These are phyloP conservation scores for Zygoascus bituminiphila DNA, from an alignment of 805 yeast species.

Conservation along the genomic window DNA sequence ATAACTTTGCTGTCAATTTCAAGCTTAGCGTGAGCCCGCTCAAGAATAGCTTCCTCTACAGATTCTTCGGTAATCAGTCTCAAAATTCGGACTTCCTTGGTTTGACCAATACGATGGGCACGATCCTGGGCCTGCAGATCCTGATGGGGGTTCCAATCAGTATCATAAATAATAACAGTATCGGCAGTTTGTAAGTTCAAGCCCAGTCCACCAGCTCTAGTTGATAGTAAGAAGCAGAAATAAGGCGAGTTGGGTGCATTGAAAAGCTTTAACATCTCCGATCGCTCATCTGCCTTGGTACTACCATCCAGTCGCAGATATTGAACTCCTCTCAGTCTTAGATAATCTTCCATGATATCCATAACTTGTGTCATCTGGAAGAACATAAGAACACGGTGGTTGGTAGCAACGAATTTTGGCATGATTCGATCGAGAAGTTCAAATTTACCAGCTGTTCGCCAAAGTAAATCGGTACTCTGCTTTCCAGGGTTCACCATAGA, in stretches of 20 bases:
- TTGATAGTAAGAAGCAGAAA: constrained; percentile 79
- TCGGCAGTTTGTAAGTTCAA: constrained; percentile 94
- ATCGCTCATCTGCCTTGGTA: constrained; percentile 93
- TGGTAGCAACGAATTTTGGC: constrained; percentile 77
- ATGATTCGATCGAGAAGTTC: constrained; percentile 81
- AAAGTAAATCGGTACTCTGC: constrained; percentile 63
- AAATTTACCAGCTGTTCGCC: constrained; percentile 95
- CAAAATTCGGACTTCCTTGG: constrained; percentile 89
- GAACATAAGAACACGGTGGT: constrained; percentile 85
- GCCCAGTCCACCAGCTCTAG: constrained; percentile 98
- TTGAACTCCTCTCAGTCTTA: constrained; percentile 60
- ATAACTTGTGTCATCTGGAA: constrained; percentile 98
- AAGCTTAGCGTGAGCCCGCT: constrained; percentile 83
- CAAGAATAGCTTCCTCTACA: constrained; percentile 88
- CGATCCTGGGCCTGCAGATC: constrained; percentile 98
- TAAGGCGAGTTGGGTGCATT: constrained; percentile 81
- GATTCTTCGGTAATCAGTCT: constrained; percentile 88
- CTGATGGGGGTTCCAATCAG: constrained; percentile 99
- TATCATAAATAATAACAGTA: constrained; percentile 92
- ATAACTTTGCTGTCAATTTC: constrained; percentile 97
- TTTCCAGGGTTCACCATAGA: constrained; percentile 64
- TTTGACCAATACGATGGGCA: constrained; percentile 97
- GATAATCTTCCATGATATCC: constrained; percentile 97
- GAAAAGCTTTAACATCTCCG: constrained; percentile 65
- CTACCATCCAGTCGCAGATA: constrained; percentile 91